Evolutionary conservation across 129 eudicot species (phyloP), one percentile per base, ranked within the genome.

Genomic region (Saposhnikovia divaricata): DNA sequence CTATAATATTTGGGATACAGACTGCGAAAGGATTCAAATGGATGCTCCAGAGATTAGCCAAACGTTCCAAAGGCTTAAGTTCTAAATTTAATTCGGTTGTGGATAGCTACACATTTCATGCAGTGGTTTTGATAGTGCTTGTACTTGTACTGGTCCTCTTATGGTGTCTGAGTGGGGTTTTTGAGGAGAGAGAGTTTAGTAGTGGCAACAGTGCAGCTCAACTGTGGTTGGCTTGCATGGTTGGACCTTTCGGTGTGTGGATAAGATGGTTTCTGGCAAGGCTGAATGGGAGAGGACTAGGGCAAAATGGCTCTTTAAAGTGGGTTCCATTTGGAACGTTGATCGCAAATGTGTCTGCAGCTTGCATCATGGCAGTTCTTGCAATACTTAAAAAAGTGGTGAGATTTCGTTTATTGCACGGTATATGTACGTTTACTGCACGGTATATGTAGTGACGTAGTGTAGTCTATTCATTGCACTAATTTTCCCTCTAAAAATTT

Each of bases 301-400:
- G 97, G 70, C 84, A 40, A 80, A 50, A 59, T 48, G 87, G 88
- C 28, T 37, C 14, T 28, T 43, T 86, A 65, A 90, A 87, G 84
- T 96, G 99, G 99, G 83, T 96, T 74, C 99, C 99, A 40, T 90
- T 92, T 21, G 99, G 99, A 51, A 96, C 99, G 23, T 77, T 96
- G 38, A 82, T 83, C 27, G 98, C 99, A 70, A 96, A 96, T 78
- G 93, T 96, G 51, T 78, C 85, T 66, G 97, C 99, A 1, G 89
- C 93, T 10, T 92, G 98, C 55, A 76, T 89, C 75, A 92, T 96
- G 99, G 99, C 99, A 72, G 89, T 89, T 9, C 90, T 92, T 21
- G 99, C 99, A 75, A 84, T 90, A 7, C 6, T 89, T 6, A 92
- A 92, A 85, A 92, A 89, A 88, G 87, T 84, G 77, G 99, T 96